phyloP scores from a whole-genome alignment of 208 protist genomes.

The Leishmania braziliensis region DNA sequence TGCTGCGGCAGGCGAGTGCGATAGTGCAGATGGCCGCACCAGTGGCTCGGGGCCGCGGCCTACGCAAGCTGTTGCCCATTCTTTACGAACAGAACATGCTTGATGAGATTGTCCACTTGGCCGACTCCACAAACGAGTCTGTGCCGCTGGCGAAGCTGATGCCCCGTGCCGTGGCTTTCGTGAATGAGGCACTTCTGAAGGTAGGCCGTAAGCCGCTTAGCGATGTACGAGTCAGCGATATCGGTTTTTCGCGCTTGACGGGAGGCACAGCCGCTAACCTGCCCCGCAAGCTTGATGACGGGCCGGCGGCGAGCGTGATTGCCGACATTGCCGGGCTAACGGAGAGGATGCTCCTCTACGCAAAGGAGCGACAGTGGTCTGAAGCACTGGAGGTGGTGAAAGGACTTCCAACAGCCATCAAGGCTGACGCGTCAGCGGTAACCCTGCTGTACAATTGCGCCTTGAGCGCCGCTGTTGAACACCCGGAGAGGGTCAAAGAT shows the following conservation, averaged over 20 bases:
- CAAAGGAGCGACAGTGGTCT: conserved; percentile 79
- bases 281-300: background rate
- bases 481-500: conserved; percentile 45
- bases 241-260: conserved; percentile 23
- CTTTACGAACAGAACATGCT: conserved; percentile 66
- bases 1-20: conserved; percentile 35
- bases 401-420: conserved; percentile 19
- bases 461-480: conserved; percentile 75
- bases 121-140: conserved; percentile 43
- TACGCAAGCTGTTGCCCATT: conserved; percentile 65
- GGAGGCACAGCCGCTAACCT: background rate
- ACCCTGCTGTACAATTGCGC: conserved; percentile 91
- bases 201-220: conserved; percentile 54
- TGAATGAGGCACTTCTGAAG: conserved; percentile 72
- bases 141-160: conserved; percentile 45
- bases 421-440: conserved; percentile 53
- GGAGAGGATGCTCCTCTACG: conserved; percentile 80
- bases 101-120: conserved; percentile 70
- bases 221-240: conserved; percentile 44
- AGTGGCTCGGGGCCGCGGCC: conserved; percentile 18
- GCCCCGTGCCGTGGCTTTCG: conserved; percentile 66
- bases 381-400: conserved; percentile 59
- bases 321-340: conserved; percentile 50
- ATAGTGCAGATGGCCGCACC: conserved; percentile 46
- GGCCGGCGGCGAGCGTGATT: background rate